A percentile compares a stretch with the other conserved stretches of the same genome.
These are phyloP conservation scores for Ophiosphaerella korrae DNA, from an alignment of 2,329 filamentous ascomycete species.

Conservation along the genomic window DNA sequence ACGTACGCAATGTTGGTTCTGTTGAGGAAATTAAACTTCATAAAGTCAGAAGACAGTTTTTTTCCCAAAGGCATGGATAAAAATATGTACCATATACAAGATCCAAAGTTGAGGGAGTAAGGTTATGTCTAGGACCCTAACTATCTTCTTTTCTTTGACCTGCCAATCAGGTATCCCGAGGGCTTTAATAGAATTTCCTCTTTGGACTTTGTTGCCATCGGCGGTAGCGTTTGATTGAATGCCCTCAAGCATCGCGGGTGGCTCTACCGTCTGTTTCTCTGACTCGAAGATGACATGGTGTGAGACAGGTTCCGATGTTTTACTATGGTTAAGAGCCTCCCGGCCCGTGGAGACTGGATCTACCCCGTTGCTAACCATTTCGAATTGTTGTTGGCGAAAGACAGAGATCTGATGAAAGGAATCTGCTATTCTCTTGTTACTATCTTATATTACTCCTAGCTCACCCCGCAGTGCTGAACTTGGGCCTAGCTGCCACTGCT, in stretches of 20 bases:
- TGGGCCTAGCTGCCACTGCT: neutral
- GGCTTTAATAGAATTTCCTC: constrained; percentile 3
- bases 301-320: neutral
- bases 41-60: neutral
- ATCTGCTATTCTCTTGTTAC: neutral
- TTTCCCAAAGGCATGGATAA: neutral
- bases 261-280: constrained; percentile 2
- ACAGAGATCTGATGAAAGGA: neutral
- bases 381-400: neutral
- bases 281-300: neutral
- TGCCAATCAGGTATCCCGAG: constrained; percentile 18
- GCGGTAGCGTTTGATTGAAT: constrained; percentile 3
- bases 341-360: neutral
- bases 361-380: neutral
- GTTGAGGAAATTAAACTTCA: constrained; percentile 7
- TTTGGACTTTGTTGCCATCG: neutral
- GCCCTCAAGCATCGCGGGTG: constrained; percentile 1
- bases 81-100: constrained; percentile 15
- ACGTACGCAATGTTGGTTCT: constrained; percentile 17
- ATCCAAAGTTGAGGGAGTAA: constrained; percentile 17
- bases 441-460: neutral
- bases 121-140: constrained; percentile 12
- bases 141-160: constrained; percentile 10
- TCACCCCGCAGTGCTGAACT: neutral
- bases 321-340: neutral